Evolutionary conservation across 345 rosid species (phyloP).

Genomic region (Rhodamnia rubescens): DNA sequence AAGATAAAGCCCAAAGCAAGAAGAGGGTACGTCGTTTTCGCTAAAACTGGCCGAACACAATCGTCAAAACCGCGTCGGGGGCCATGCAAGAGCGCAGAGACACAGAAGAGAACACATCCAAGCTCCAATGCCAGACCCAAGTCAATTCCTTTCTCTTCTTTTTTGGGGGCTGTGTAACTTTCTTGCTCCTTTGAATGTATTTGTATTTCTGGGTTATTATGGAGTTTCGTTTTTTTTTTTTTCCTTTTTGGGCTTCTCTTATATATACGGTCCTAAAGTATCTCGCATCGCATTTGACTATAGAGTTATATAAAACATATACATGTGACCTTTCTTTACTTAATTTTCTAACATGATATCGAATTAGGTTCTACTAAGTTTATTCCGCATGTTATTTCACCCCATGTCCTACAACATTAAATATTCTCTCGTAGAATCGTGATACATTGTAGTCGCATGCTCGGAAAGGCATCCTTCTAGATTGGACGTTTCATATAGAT

Average conservation of each 20-base stretch:
- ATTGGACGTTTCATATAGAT: neutral
- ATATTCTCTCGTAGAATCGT: neutral
- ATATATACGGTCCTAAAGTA: neutral
- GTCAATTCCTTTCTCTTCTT: neutral
- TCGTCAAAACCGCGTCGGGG: neutral
- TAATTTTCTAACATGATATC: neutral
- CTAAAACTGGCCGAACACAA: neutral
- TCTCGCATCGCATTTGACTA: too few species aligned
- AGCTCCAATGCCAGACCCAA: neutral
- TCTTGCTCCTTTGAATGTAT: neutral
- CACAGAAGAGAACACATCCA: neutral
- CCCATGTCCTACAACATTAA: too few species aligned
- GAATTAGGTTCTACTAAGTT: too few species aligned
- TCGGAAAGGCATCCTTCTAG: neutral
- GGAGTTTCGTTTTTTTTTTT: neutral
- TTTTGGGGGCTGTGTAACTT: neutral
- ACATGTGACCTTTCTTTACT: too few species aligned
- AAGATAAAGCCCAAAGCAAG: neutral
- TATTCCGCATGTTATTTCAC: accelerated
- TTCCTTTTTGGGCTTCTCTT: neutral
- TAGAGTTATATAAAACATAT: too few species aligned
- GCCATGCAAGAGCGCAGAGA: neutral
- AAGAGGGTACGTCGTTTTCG: neutral
- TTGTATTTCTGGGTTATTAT: neutral
- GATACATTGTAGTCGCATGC: neutral